Conservation (phyloP, 2,329 filamentous ascomycete genomes). For the Apiospora kogelbergensis region DNA sequence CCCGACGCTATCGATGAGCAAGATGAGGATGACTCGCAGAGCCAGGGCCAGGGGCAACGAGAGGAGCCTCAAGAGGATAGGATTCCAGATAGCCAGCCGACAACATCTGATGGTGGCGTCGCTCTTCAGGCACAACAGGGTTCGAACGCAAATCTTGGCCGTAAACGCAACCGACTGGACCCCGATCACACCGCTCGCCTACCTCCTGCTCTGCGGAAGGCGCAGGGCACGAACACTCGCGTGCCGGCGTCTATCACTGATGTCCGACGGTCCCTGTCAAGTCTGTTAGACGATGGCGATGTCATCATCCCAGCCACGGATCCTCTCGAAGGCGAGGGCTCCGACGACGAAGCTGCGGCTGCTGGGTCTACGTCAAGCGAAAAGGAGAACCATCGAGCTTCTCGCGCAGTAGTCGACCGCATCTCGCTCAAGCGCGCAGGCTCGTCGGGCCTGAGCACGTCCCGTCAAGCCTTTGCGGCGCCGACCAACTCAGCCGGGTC, state of each 20-base stretch:
- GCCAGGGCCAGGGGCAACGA: constrained; percentile 28
- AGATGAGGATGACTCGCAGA: constrained; percentile 39
- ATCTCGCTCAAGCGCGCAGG: constrained; percentile 65
- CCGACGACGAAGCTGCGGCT: constrained; percentile 46
- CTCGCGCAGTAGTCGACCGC: constrained; percentile 58
- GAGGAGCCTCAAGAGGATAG: constrained; percentile 24
- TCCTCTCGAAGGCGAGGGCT: constrained; percentile 49
- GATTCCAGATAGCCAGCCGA: constrained; percentile 54
- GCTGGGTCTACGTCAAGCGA: constrained; percentile 29
- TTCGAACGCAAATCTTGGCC: constrained; percentile 31
- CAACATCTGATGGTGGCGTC: constrained; percentile 20
- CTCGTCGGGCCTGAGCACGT: constrained; percentile 37
- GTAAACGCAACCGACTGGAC: constrained; percentile 30
- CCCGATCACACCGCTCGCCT: constrained; percentile 41
- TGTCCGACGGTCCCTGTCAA: constrained; percentile 80
- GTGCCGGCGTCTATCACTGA: constrained; percentile 77
- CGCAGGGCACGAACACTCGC: constrained; percentile 49
- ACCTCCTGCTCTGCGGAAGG: constrained; percentile 62
- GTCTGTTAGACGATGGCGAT: constrained; percentile 54
- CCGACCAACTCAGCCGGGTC: constrained; percentile 36
- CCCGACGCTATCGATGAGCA: constrained; percentile 37
- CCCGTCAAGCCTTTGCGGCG: constrained; percentile 58
- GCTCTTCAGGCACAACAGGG: constrained; percentile 18
- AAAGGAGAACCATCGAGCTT: constrained; percentile 50
- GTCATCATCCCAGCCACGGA: constrained; percentile 49